Evolutionary conservation across 225 moss, liverwort and hornwort species (phyloP).

Genomic region (Polytrichum commune): DNA sequence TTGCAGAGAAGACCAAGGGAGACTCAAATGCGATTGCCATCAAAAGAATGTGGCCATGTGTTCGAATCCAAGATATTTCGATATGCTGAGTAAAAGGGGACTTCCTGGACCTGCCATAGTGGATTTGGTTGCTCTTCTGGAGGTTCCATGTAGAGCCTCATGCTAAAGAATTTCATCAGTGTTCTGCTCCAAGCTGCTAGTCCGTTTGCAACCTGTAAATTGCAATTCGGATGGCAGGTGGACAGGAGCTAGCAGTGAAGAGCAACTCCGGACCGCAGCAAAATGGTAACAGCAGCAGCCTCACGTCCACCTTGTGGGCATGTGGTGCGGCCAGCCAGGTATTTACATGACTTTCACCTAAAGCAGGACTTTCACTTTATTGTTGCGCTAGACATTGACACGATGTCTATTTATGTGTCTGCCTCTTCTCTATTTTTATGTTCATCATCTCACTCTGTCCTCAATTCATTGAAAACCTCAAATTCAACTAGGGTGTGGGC

Average conservation of each 20-base stretch:
- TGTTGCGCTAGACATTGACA: not conserved
- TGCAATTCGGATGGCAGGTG: conserved; percentile 32
- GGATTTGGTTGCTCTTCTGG: not conserved
- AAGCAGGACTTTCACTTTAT: not conserved
- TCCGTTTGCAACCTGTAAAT: conserved; percentile 17
- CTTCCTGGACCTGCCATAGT: not conserved
- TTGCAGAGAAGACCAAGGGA: too few species aligned
- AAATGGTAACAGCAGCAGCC: conserved; percentile 19
- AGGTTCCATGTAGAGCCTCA: not conserved
- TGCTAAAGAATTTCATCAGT: not conserved
- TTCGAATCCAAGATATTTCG: not conserved
- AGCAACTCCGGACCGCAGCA: conserved; percentile 17
- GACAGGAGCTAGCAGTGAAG: conserved; percentile 25
- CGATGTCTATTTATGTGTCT: not conserved
- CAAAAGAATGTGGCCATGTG: not conserved
- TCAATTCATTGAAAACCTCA: too few species aligned
- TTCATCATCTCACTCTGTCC: too few species aligned
- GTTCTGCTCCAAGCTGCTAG: conserved; percentile 4
- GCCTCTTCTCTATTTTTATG: not conserved
- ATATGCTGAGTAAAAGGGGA: not conserved
- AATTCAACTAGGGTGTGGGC: too few species aligned
- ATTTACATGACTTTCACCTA: conserved; percentile 3
- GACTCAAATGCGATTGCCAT: too few species aligned
- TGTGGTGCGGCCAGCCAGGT: conserved; percentile 50
- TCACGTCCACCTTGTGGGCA: conserved; percentile 42